Conservation (phyloP, 2,329 filamentous ascomycete species). For the Hymenoscyphus albidus region DNA sequence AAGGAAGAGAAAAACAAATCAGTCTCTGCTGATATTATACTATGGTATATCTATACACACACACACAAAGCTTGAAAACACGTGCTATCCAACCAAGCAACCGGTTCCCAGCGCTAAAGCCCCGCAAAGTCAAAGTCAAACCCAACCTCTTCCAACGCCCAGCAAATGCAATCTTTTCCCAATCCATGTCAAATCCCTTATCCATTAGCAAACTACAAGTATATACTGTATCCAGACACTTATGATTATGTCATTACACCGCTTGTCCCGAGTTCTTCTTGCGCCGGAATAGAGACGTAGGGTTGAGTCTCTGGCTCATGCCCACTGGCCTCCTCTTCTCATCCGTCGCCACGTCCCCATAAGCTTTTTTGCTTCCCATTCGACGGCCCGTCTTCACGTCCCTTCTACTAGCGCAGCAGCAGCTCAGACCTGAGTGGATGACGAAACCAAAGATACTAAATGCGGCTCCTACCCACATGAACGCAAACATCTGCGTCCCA, state of each 20-base stretch:
- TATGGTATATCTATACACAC: not conserved
- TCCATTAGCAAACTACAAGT: not conserved
- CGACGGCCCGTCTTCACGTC: conserved; percentile 34
- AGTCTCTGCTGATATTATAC: not conserved
- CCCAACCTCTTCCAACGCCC: not conserved
- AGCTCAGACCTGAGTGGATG: conserved; percentile 72
- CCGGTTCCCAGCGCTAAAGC: not conserved
- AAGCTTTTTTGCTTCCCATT: conserved; percentile 30
- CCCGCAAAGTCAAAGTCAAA: not conserved
- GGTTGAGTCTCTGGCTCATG: conserved; percentile 3
- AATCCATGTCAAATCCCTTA: not conserved
- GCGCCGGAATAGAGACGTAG: not conserved
- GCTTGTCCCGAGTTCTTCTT: not conserved
- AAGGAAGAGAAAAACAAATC: not conserved
- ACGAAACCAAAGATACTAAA: conserved; percentile 66
- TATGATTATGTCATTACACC: not conserved
- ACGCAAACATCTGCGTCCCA: conserved; percentile 72
- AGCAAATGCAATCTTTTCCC: not conserved
- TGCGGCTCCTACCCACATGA: conserved; percentile 81
- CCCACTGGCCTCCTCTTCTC: conserved; percentile 19
- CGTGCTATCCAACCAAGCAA: not conserved
- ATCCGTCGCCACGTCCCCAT: conserved; percentile 19
- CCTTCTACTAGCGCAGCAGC: conserved; percentile 54
- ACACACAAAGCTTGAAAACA: not conserved
- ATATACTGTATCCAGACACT: not conserved